Evolutionary conservation across 2,329 filamentous ascomycete genomes (phyloP).

Genomic region (Ascochyta pisi): DNA sequence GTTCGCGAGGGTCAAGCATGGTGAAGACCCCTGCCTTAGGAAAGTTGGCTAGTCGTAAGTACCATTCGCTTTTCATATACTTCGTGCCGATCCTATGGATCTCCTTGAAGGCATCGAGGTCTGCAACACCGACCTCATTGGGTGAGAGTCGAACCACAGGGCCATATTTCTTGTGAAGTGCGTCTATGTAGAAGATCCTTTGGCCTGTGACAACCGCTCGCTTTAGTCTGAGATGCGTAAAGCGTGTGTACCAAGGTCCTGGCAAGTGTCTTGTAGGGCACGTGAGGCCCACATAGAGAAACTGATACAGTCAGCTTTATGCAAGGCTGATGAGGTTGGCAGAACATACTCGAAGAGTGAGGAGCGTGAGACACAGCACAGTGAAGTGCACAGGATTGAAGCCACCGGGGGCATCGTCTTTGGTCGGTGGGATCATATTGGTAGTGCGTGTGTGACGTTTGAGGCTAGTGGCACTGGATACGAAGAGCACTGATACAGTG

Average conservation of each 20-base stretch:
- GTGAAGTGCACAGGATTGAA: constrained; percentile 19
- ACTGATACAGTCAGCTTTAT: constrained; percentile 16
- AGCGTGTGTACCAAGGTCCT: constrained; percentile 42
- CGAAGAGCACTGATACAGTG: constrained; percentile 1
- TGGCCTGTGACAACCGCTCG: constrained; percentile 47
- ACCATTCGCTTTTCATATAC: constrained; percentile 41
- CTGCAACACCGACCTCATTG: constrained; percentile 39
- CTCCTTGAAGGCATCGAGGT: constrained; percentile 37
- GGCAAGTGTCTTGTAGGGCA: constrained; percentile 38
- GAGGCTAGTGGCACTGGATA: not conserved
- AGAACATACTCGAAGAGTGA: constrained; percentile 6
- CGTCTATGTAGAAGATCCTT: constrained; percentile 50
- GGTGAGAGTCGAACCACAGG: constrained; percentile 43
- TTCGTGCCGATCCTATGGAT: constrained; percentile 42
- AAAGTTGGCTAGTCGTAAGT: constrained; percentile 32
- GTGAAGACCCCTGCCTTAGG: constrained; percentile 45
- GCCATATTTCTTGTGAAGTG: constrained; percentile 45
- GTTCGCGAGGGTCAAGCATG: constrained; percentile 45
- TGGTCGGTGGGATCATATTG: constrained; percentile 4
- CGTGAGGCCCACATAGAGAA: constrained; percentile 32
- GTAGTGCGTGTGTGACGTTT: not conserved
- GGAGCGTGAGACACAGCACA: constrained; percentile 12
- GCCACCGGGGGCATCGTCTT: not conserved
- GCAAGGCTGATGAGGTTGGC: not conserved
- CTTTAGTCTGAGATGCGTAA: constrained; percentile 48